Evolutionary conservation across 371 early-diverging fungal species (phyloP).

Genomic region (Massospora cicadina): DNA sequence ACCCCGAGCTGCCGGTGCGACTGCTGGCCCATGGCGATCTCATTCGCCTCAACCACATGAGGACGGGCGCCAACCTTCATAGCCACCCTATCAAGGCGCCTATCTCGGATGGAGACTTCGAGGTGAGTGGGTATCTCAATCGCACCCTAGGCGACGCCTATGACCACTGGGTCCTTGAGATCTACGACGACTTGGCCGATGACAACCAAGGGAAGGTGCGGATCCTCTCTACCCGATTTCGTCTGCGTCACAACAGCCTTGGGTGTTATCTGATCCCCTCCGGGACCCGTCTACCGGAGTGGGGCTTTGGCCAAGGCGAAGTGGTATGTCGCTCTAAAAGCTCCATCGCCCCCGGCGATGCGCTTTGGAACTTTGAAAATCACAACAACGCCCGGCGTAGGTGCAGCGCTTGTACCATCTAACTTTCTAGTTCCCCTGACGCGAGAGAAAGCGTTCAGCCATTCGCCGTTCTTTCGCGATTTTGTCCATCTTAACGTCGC

Average conservation of each 20-base stretch:
- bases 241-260: slow-evolving; percentile 55
- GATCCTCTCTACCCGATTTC: slow-evolving; percentile 75
- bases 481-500: slow-evolving; percentile 89
- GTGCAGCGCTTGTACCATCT: slow-evolving; percentile 7
- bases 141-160: slow-evolving; percentile 50
- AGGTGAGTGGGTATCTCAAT: slow-evolving; percentile 75
- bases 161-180: slow-evolving; percentile 84
- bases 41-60: slow-evolving; percentile 63
- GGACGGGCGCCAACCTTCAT: slow-evolving; percentile 66
- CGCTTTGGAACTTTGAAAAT: slow-evolving; percentile 95
- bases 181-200: slow-evolving; percentile 40
- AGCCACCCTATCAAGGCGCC: slow-evolving; percentile 71
- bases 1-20: slow-evolving; percentile 25
- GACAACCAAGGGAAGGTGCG: slow-evolving; percentile 25
- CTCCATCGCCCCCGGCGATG: slow-evolving; percentile 11
- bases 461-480: slow-evolving; percentile 64
- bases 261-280: slow-evolving; percentile 74
- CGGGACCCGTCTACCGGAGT: slow-evolving; percentile 75
- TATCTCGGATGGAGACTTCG: slow-evolving; percentile 58
- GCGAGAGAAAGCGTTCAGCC: slow-evolving; percentile 28
- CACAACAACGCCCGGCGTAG: slow-evolving; percentile 57
- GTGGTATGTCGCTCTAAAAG: slow-evolving; percentile 62
- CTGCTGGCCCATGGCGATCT: slow-evolving; percentile 61
- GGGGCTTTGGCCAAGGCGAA: slow-evolving; percentile 98
- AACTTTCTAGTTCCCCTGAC: slow-evolving; percentile 22